A percentile compares a stretch with the other conserved stretches of the same genome.
phyloP scores from a whole-genome alignment of 2,329 filamentous ascomycete genomes.

The Boeremia lycopersici region DNA sequence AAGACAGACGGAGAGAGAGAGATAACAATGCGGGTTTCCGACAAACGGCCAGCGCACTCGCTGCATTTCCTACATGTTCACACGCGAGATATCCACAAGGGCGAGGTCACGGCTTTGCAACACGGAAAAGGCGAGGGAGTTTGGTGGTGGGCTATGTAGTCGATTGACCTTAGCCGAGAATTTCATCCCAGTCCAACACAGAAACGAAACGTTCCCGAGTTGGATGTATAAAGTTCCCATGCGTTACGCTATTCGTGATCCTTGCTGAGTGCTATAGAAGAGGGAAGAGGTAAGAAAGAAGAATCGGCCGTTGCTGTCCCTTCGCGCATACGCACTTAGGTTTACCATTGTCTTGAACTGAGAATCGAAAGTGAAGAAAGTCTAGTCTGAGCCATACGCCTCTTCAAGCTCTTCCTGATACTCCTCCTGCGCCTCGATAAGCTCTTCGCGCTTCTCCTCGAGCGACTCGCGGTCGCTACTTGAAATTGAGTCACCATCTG shows the following conservation, averaged over 20 bases:
- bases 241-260: slow-evolving; percentile 15
- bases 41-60: not conserved
- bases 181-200: too few species aligned
- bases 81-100: slow-evolving; percentile 8
- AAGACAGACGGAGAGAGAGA: not conserved
- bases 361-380: not conserved
- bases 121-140: not conserved
- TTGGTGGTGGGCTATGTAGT: not conserved
- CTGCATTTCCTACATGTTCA: slow-evolving; percentile 8
- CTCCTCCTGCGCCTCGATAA: slow-evolving; percentile 60
- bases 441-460: slow-evolving; percentile 60
- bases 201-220: too few species aligned
- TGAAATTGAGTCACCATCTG: slow-evolving; percentile 49
- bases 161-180: not conserved
- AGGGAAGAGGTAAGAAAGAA: not conserved
- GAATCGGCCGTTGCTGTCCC: slow-evolving; percentile 1
- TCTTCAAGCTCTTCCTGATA: slow-evolving; percentile 56
- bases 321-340: not conserved
- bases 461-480: slow-evolving; percentile 48
- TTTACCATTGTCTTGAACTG: not conserved
- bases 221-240: not conserved
- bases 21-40: not conserved
- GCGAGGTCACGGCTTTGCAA: not conserved
- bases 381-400: slow-evolving; percentile 32
- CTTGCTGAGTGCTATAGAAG: not conserved